Evolutionary conservation across 2,329 filamentous ascomycete species (phyloP).

Genomic region (Fusarium camptoceras): DNA sequence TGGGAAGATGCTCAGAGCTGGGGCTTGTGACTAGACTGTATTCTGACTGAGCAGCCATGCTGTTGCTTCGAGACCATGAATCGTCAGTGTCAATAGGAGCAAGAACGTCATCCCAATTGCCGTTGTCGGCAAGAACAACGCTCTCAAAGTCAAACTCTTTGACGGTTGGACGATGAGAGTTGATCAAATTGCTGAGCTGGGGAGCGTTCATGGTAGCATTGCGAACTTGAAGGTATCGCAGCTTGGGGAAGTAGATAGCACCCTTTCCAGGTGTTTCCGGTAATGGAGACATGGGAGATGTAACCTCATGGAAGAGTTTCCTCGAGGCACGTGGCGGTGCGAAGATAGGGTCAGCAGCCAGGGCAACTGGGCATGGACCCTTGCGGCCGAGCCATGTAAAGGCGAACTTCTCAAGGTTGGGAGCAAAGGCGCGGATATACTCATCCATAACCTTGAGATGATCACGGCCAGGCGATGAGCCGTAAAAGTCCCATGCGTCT

Average conservation of each 20-base stretch:
- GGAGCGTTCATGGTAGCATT: conserved; percentile 78
- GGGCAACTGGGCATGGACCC: conserved; percentile 78
- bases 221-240: conserved; percentile 76
- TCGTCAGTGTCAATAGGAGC: conserved; percentile 68
- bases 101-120: conserved; percentile 86
- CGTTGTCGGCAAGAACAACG: conserved; percentile 73
- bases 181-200: conserved; percentile 77
- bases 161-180: conserved; percentile 73
- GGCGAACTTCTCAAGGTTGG: conserved; percentile 73
- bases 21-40: conserved; percentile 51
- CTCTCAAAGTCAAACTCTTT: conserved; percentile 85
- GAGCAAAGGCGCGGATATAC: conserved; percentile 78
- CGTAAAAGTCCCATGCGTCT: conserved; percentile 75
- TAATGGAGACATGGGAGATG: conserved; percentile 72
- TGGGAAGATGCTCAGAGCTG: conserved; percentile 55
- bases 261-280: conserved; percentile 64
- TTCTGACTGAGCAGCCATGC: conserved; percentile 45
- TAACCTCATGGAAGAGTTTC: conserved; percentile 74
- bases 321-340: conserved; percentile 63
- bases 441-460: conserved; percentile 84
- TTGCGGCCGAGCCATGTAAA: conserved; percentile 84
- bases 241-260: conserved; percentile 73
- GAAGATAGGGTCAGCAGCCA: conserved; percentile 78
- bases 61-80: conserved; percentile 53
- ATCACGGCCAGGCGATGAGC: conserved; percentile 70